A percentile compares a stretch with the other conserved stretches of the same genome.
These are phyloP conservation scores for Fomitopsis pulvina DNA, from an alignment of 768 basidiomycete genomes.

Conservation along the genomic window DNA sequence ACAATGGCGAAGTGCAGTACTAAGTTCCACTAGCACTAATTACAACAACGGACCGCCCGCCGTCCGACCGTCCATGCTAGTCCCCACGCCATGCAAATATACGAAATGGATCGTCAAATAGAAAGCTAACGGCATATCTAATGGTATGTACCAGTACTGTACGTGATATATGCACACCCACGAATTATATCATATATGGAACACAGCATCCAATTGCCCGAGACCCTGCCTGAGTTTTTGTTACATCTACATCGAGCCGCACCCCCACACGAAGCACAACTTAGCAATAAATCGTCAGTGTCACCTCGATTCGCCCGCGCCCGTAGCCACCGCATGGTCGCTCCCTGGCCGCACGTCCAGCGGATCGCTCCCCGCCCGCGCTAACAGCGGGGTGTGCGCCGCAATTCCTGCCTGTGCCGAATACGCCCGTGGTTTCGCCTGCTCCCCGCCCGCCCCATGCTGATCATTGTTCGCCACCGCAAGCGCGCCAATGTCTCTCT, in stretches of 20 bases:
- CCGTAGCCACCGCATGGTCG: background rate
- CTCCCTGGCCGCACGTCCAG: background rate
- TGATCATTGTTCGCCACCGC: background rate
- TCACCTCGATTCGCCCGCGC: background rate
- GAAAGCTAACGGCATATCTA: too few relatives aligned
- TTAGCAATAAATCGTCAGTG: background rate
- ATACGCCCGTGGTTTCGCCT: constrained; percentile 1
- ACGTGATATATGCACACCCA: too few relatives aligned
- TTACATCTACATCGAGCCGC: background rate
- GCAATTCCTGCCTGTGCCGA: constrained; percentile 1
- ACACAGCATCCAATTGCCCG: too few relatives aligned
- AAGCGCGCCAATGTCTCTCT: constrained; percentile 1
- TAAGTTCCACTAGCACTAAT: too few relatives aligned
- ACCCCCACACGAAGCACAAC: background rate
- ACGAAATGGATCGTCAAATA: too few relatives aligned
- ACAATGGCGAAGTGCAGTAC: too few relatives aligned
- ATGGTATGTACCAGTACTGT: too few relatives aligned
- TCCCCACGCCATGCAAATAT: too few relatives aligned
- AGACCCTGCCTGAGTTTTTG: background rate
- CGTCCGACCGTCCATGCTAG: too few relatives aligned
- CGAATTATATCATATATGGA: too few relatives aligned
- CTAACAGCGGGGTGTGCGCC: background rate
- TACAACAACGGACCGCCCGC: too few relatives aligned
- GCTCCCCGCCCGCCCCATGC: background rate
- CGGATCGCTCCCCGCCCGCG: background rate